Conservation (phyloP, 2,329 filamentous ascomycete species). For the Fusarium napiforme region DNA sequence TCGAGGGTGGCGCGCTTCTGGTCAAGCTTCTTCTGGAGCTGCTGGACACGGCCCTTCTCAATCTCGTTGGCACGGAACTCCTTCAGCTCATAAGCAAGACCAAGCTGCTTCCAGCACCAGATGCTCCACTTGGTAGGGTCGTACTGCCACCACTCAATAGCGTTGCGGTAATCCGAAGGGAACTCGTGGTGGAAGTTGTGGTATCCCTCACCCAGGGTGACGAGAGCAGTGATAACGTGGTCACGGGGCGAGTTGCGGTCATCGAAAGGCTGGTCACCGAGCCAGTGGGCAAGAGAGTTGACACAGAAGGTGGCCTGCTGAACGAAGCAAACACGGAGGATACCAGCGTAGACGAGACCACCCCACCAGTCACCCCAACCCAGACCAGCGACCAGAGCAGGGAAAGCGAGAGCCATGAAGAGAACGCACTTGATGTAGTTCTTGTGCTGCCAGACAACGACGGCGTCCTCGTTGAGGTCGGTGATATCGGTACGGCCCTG, state of each 20-base stretch:
- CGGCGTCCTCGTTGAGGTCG: constrained; percentile 85
- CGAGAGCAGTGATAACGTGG: constrained; percentile 85
- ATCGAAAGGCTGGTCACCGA: constrained; percentile 91
- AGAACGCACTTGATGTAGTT: constrained; percentile 85
- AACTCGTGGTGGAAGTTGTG: constrained; percentile 98
- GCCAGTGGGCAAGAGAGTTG: constrained; percentile 91
- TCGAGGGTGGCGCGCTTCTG: constrained; percentile 84
- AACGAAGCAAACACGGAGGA: constrained; percentile 88
- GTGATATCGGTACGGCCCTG: constrained; percentile 89
- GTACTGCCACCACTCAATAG: constrained; percentile 90
- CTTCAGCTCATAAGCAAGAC: constrained; percentile 88
- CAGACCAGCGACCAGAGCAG: constrained; percentile 78
- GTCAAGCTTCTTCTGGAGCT: constrained; percentile 92
- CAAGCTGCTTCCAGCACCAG: constrained; percentile 84
- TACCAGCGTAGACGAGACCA: constrained; percentile 86
- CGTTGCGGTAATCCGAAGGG: constrained; percentile 92
- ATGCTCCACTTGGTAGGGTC: constrained; percentile 93
- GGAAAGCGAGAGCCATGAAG: constrained; percentile 80
- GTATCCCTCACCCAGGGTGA: constrained; percentile 89
- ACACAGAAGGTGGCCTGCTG: constrained; percentile 95
- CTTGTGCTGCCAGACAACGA: constrained; percentile 89
- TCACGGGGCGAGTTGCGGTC: constrained; percentile 92
- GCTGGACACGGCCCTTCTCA: constrained; percentile 89
- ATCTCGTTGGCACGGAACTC: constrained; percentile 93
- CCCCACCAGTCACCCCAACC: constrained; percentile 85